phyloP scores from a whole-genome alignment of 2,329 filamentous ascomycete genomes.

The Tolypocladium endophyticum region DNA sequence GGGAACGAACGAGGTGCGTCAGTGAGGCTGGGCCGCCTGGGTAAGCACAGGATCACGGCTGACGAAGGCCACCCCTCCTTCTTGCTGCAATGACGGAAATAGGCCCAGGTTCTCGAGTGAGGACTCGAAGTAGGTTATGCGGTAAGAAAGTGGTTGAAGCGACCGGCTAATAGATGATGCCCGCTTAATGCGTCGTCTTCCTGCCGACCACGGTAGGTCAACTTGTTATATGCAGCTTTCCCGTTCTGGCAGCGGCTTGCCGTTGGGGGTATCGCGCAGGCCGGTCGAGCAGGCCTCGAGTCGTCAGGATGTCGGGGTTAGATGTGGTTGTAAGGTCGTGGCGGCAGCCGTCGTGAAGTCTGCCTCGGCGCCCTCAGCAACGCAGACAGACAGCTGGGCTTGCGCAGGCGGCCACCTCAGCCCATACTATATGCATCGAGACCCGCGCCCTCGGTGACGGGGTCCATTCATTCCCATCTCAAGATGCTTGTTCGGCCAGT shows the following conservation, averaged over 20 bases:
- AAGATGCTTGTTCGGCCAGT: not conserved
- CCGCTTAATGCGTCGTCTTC: not conserved
- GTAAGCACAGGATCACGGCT: not conserved
- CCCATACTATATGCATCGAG: not conserved
- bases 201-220: not conserved
- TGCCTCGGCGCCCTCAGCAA: not conserved
- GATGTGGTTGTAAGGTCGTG: not conserved
- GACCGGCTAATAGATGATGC: not conserved
- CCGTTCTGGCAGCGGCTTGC: not conserved
- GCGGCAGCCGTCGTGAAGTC: not conserved
- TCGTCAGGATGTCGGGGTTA: not conserved
- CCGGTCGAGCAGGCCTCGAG: no score
- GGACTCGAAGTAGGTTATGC: not conserved
- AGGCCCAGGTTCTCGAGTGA: not conserved
- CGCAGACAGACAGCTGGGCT: not conserved
- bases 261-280: not conserved
- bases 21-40: not conserved
- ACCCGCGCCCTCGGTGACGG: not conserved
- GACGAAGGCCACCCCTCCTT: not conserved
- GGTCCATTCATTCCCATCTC: not conserved
- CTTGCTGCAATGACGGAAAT: not conserved
- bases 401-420: not conserved
- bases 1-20: not conserved
- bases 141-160: not conserved
- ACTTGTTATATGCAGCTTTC: not conserved